Evolutionary conservation across 345 rosid species (phyloP).

Genomic region (Hirschfeldia incana): DNA sequence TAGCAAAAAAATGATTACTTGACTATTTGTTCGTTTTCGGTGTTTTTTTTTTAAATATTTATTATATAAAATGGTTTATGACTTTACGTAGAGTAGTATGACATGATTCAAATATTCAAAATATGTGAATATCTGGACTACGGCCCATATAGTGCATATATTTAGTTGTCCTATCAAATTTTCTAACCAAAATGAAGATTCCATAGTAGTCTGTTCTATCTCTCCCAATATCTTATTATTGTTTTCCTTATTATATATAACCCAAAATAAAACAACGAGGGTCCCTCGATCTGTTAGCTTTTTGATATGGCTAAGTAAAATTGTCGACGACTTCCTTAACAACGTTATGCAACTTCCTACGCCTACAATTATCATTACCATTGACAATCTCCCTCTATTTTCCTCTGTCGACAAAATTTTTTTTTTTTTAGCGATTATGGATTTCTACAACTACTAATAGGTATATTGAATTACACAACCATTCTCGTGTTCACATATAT

Average conservation of each 20-base stretch:
- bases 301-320: constrained; percentile 47
- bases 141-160: constrained; percentile 15
- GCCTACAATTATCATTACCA: constrained; percentile 37
- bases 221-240: background rate
- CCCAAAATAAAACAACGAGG: background rate
- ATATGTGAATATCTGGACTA: background rate
- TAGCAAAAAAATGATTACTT: background rate
- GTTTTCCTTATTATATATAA: background rate
- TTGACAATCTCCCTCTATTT: constrained; percentile 33
- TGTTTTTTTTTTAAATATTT: background rate
- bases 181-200: constrained; percentile 21
- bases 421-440: background rate
- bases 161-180: constrained; percentile 4
- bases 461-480: background rate
- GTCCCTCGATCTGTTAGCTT: constrained; percentile 17
- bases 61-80: background rate
- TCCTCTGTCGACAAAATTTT: background rate
- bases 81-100: background rate
- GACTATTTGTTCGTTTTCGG: background rate
- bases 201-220: constrained; percentile 14
- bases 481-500: constrained; percentile 9
- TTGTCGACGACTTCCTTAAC: constrained; percentile 44
- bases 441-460: background rate
- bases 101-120: constrained; percentile 2
- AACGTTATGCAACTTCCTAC: constrained; percentile 36